A percentile compares a stretch with the other conserved stretches of the same genome.
phyloP scores from a whole-genome alignment of 352 stramenopile genomes.

The Pythium biforme region DNA sequence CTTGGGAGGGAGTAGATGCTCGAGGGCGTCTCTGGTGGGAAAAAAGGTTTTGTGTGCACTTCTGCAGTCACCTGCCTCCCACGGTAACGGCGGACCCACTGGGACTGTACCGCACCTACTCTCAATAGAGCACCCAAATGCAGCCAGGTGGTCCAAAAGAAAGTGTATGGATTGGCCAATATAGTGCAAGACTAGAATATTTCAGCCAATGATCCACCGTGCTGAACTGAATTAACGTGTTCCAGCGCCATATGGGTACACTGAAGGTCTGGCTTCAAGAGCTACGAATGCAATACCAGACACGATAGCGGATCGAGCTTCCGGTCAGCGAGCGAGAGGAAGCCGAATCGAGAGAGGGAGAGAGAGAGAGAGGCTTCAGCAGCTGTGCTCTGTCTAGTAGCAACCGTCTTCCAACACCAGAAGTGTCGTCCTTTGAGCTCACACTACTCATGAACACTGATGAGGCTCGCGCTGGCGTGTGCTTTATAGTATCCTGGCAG shows the following conservation, averaged over 20 bases:
- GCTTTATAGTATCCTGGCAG: slow-evolving; percentile 16
- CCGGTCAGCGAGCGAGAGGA: no score
- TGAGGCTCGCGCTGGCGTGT: neutral
- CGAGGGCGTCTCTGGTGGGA: neutral
- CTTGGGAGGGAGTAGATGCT: neutral
- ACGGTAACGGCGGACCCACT: neutral
- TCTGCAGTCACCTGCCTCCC: neutral
- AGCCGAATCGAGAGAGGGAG: no score
- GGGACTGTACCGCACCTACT: neutral
- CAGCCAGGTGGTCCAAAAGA: neutral
- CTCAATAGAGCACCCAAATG: slow-evolving; percentile 2
- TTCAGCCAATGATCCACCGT: neutral
- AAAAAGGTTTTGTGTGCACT: neutral
- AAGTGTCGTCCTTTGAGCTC: no score
- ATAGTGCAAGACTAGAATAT: neutral
- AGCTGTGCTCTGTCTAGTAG: no score
- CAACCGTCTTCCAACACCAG: no score
- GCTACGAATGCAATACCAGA: no score
- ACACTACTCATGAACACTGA: no score
- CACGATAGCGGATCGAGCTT: no score
- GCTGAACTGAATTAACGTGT: no score
- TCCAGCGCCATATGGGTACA: neutral
- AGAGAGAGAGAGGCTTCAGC: no score
- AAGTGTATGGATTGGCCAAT: neutral
- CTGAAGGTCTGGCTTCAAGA: neutral